These are phyloP conservation scores for Leptosphaerulina australis DNA, from an alignment of 2,329 filamentous ascomycete species.

Conservation along the genomic window DNA sequence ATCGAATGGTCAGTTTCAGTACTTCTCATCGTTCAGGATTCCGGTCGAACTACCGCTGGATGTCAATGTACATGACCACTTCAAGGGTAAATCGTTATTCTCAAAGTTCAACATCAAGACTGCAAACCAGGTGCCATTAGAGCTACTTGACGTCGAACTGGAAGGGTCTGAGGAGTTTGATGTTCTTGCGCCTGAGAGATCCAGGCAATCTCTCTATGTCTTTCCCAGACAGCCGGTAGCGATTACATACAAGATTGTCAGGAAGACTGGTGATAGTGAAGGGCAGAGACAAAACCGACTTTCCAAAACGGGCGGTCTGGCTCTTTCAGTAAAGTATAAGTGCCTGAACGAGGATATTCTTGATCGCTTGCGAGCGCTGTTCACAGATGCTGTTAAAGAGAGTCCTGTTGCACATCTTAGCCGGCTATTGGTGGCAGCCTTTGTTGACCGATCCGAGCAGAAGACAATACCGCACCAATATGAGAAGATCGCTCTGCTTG, in stretches of 20 bases:
- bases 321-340: constrained; percentile 75
- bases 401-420: constrained; percentile 56
- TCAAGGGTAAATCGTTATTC: constrained; percentile 81
- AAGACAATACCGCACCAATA: constrained; percentile 57
- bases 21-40: constrained; percentile 67
- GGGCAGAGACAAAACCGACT: constrained; percentile 29
- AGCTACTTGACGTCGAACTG: constrained; percentile 73
- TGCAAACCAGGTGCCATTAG: constrained; percentile 74
- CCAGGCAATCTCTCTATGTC: constrained; percentile 61
- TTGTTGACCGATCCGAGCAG: constrained; percentile 55
- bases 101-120: constrained; percentile 92
- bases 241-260: constrained; percentile 77
- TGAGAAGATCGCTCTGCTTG: constrained; percentile 61
- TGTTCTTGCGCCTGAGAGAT: constrained; percentile 61
- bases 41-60: constrained; percentile 81
- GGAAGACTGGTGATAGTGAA: constrained; percentile 52
- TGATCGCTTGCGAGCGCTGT: constrained; percentile 53
- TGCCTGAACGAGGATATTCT: constrained; percentile 76
- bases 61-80: constrained; percentile 95
- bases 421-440: constrained; percentile 59
- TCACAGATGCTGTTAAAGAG: constrained; percentile 54
- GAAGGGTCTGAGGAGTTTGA: constrained; percentile 72
- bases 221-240: constrained; percentile 83
- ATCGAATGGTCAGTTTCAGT: constrained; percentile 67
- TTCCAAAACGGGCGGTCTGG: constrained; percentile 54